phyloP scores from a whole-genome alignment of 345 rosid species.

The Rhizophora mangle region DNA sequence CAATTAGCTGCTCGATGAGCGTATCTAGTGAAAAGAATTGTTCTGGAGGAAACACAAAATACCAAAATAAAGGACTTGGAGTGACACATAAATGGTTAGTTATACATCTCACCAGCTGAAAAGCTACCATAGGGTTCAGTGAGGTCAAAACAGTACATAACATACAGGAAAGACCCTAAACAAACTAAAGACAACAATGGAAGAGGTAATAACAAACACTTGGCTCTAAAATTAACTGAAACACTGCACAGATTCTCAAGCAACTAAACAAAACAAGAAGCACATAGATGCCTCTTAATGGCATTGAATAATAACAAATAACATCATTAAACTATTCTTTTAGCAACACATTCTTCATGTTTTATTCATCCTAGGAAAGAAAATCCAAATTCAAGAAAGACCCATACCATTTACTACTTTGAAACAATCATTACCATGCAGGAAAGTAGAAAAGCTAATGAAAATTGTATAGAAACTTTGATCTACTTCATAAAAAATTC shows the following conservation, averaged over 20 bases:
- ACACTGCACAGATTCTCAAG: background rate
- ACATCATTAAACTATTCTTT: background rate
- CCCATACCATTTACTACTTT: background rate
- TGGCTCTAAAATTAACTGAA: background rate
- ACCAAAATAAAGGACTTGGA: background rate
- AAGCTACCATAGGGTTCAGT: too few relatives aligned
- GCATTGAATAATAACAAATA: background rate
- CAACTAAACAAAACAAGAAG: too few relatives aligned
- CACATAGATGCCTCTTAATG: background rate
- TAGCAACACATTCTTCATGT: background rate
- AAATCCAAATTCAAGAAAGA: background rate
- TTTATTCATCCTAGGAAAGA: background rate
- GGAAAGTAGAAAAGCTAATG: background rate
- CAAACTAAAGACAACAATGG: too few relatives aligned
- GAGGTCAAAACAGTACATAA: background rate
- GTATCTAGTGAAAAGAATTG: background rate
- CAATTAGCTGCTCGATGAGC: background rate
- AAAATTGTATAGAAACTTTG: background rate
- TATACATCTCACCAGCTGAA: constrained; percentile 11
- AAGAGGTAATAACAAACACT: background rate
- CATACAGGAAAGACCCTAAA: background rate
- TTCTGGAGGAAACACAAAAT: background rate
- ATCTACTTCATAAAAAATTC: background rate
- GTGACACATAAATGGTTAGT: background rate
- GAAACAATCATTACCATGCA: background rate